Evolutionary conservation across 805 yeast species (phyloP).

Genomic region (Teunomyces pallodes): DNA sequence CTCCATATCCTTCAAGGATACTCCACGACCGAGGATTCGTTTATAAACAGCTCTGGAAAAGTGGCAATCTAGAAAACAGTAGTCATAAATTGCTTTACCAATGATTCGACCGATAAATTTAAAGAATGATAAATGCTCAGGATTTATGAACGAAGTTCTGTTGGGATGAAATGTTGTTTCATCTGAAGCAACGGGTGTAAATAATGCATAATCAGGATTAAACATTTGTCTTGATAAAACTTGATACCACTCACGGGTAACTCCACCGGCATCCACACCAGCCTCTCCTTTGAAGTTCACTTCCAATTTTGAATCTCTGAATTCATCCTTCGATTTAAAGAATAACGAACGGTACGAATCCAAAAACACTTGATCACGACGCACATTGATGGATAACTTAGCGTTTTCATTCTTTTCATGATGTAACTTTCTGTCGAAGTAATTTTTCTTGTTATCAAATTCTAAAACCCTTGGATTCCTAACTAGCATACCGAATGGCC

Average conservation of each 20-base stretch:
- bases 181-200: constrained; percentile 87
- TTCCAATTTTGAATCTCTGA: constrained; percentile 69
- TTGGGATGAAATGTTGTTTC: constrained; percentile 95
- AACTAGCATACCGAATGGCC: constrained; percentile 88
- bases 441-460: constrained; percentile 88
- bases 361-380: constrained; percentile 87
- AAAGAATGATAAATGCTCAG: constrained; percentile 89
- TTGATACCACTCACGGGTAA: constrained; percentile 96
- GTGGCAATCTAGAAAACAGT: constrained; percentile 85
- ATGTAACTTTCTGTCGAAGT: constrained; percentile 75
- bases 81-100: constrained; percentile 91
- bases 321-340: constrained; percentile 72
- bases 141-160: constrained; percentile 86
- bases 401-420: constrained; percentile 40
- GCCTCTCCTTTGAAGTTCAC: constrained; percentile 88
- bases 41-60: constrained; percentile 95
- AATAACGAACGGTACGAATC: constrained; percentile 85
- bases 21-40: constrained; percentile 72
- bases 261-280: constrained; percentile 98
- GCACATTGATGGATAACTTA: constrained; percentile 63
- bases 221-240: constrained; percentile 92
- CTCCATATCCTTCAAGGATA: constrained; percentile 90
- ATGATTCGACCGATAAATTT: constrained; percentile 91
- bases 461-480: constrained; percentile 86
- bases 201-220: constrained; percentile 91